These are phyloP conservation scores for Pisolithus sp. DNA, from an alignment of 768 basidiomycete genomes.

Conservation along the genomic window DNA sequence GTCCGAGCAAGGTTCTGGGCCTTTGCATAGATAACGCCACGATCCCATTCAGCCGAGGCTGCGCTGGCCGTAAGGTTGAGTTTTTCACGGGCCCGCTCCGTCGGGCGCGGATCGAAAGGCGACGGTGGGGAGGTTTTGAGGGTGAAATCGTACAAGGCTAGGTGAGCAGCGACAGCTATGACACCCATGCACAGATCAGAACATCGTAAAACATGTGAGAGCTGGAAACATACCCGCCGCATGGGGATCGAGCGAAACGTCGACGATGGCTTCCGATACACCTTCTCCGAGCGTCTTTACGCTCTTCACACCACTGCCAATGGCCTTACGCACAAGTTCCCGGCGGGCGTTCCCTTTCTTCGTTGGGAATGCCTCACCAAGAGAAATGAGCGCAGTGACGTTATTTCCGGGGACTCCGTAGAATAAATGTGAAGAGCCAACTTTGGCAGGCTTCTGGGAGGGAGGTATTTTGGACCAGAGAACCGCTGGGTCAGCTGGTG, in stretches of 20 bases:
- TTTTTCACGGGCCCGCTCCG: constrained; percentile 44
- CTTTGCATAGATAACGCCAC: constrained; percentile 65
- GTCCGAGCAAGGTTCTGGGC: constrained; percentile 80
- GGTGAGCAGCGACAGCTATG: constrained; percentile 69
- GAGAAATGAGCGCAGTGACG: constrained; percentile 50
- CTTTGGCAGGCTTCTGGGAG: constrained; percentile 47
- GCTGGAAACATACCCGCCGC: constrained; percentile 52
- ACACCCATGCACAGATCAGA: constrained; percentile 4
- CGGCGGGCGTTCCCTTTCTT: constrained; percentile 43
- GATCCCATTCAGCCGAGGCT: constrained; percentile 55
- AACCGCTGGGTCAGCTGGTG: constrained; percentile 38
- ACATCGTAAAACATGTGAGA: not conserved
- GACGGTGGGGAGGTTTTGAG: constrained; percentile 71
- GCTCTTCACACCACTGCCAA: constrained; percentile 68
- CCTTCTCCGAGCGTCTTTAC: constrained; percentile 55
- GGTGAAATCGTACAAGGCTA: constrained; percentile 71
- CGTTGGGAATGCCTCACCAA: constrained; percentile 47
- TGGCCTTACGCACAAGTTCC: constrained; percentile 65
- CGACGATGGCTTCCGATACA: constrained; percentile 55
- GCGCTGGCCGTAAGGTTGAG: constrained; percentile 42
- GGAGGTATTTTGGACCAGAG: constrained; percentile 50
- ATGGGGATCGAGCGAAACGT: constrained; percentile 63
- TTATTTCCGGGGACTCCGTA: constrained; percentile 44
- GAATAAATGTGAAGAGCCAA: constrained; percentile 59
- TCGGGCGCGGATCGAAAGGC: constrained; percentile 54